Evolutionary conservation across 148 eudicot species (phyloP), one percentile per base, ranked within the genome.

Genomic region (Chenopodium quinoa): DNA sequence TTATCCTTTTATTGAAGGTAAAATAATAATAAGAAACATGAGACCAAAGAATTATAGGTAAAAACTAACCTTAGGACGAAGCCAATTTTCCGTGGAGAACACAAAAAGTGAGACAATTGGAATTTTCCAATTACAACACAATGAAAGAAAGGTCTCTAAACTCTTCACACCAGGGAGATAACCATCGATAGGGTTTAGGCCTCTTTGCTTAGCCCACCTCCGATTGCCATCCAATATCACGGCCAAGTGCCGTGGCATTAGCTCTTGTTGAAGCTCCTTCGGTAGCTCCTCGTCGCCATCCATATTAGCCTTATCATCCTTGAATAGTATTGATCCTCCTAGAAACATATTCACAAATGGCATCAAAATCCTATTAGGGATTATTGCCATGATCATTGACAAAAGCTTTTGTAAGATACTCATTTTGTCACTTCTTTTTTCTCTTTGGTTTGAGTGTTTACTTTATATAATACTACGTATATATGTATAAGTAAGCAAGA

Each of bases 221-320:
- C 89, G 75, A 54, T 81, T 89, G 17, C 92, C 92, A 63, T 89
- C 92, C 85, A 83, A 34, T 47, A 88, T 86, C 11, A 86, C 75
- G 4, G 85, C 92, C 60, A 89, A 83, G 44, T 89, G 92, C 46
- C 79, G 37, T 10, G 92, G 92, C 92, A 89, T 86, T 27, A 63
- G 37, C 58, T 87, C 91, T 1, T 52, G 75, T 16, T 68, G 73
- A 3, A 89, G 83, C 4, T 82, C 85, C 79, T 34, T 77, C 20
- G 87, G 88, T 64, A 84, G 67, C 29, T 74, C 75, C 1, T 16
- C 54, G 7, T 75, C 75, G 6, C 9, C 19, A 13, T 29, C 29
- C 3, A 1, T 16, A 1, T 29, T 60, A 19, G 4, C 31, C 10
- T 4, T 34, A 34, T 34, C 37, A 34, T 34, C 1, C 63, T 60